phyloP scores from a whole-genome alignment of 192 early-diverging fungal species.

The Coemansia sp. region DNA sequence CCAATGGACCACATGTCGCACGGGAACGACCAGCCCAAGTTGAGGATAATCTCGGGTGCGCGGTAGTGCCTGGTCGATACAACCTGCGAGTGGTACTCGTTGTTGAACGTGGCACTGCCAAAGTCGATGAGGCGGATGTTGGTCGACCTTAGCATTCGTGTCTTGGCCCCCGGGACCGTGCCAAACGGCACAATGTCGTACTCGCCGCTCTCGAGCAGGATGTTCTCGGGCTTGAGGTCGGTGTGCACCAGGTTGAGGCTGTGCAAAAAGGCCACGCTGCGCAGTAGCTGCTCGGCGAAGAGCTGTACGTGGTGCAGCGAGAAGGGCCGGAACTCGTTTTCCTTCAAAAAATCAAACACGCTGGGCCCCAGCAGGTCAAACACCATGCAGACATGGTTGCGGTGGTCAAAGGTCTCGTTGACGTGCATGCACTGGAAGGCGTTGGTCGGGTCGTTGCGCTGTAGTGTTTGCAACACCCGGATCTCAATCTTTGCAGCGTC shows the following conservation, averaged over 20 bases:
- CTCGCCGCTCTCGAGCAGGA: conserved; percentile 68
- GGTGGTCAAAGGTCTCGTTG: conserved; percentile 78
- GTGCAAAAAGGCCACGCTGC: conserved; percentile 90
- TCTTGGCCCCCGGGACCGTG: conserved; percentile 54
- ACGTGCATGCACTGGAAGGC: conserved; percentile 85
- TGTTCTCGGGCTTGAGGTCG: conserved; percentile 97
- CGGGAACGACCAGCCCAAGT: conserved; percentile 91
- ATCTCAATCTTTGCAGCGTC: conserved; percentile 92
- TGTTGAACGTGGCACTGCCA: conserved; percentile 90
- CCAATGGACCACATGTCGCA: conserved; percentile 99
- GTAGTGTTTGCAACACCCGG: conserved; percentile 76
- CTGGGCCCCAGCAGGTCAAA: conserved; percentile 87
- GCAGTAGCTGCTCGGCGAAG: conserved; percentile 82
- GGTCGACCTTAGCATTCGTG: conserved; percentile 65
- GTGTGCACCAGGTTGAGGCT: conserved; percentile 87
- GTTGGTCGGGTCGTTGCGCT: conserved; percentile 78
- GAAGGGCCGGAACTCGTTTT: conserved; percentile 86
- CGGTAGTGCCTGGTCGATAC: conserved; percentile 96
- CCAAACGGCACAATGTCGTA: conserved; percentile 58
- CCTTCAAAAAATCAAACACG: conserved; percentile 96
- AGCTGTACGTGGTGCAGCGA: conserved; percentile 78
- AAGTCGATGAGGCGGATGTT: conserved; percentile 93
- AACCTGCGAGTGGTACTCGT: conserved; percentile 88
- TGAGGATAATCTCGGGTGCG: conserved; percentile 95
- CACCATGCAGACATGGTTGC: conserved; percentile 97